These are phyloP conservation scores for Magnaporthiopsis incrustans DNA, from an alignment of 2,329 filamentous ascomycete genomes.

Conservation along the genomic window DNA sequence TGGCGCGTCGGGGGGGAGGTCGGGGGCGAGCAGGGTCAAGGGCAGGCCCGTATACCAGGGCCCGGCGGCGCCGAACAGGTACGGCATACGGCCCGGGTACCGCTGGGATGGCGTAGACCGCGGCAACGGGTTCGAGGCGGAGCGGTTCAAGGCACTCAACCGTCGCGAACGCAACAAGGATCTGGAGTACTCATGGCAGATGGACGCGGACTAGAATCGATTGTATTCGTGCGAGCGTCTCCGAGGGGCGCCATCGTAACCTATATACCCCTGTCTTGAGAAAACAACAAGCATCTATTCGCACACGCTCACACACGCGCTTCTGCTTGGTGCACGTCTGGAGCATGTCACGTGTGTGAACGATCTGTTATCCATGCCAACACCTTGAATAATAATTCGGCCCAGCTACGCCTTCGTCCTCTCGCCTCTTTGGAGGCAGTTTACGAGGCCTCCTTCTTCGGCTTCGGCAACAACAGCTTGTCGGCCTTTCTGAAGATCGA, in stretches of 20 bases:
- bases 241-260: background rate
- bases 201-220: constrained; percentile 48
- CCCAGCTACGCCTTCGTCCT: background rate
- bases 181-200: constrained; percentile 89
- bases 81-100: constrained; percentile 86
- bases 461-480: constrained; percentile 37
- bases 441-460: constrained; percentile 1
- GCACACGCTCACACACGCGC: background rate
- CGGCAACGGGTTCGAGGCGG: constrained; percentile 84
- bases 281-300: background rate
- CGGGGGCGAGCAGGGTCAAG: constrained; percentile 19
- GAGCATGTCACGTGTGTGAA: background rate
- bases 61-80: constrained; percentile 78
- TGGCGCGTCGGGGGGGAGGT: background rate
- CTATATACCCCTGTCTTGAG: background rate
- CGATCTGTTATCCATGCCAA: background rate
- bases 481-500: constrained; percentile 45
- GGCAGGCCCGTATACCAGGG: constrained; percentile 66
- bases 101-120: constrained; percentile 96
- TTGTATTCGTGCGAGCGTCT: background rate
- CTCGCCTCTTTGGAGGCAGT: background rate
- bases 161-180: constrained; percentile 66
- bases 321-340: background rate
- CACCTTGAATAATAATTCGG: too few species aligned
- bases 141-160: constrained; percentile 87